Evolutionary conservation across 768 basidiomycete genomes (phyloP).

Genomic region (Xanthoconium purpureum): DNA sequence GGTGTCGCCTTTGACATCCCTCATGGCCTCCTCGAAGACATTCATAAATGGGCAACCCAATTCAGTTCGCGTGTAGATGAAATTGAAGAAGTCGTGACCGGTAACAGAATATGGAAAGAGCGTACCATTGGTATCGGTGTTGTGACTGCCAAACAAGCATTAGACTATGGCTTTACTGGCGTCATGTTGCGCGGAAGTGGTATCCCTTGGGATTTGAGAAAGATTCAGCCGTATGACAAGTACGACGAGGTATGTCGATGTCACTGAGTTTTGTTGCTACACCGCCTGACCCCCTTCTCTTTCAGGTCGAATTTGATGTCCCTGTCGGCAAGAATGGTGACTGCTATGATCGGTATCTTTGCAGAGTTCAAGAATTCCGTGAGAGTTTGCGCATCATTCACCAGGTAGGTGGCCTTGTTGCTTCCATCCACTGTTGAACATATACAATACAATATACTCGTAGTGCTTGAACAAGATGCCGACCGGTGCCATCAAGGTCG

Average conservation of each 20-base stretch:
- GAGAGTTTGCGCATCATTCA: conserved; percentile 87
- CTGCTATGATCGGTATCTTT: conserved; percentile 96
- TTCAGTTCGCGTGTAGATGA: conserved; percentile 90
- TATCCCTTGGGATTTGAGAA: conserved; percentile 91
- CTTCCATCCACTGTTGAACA: not conserved
- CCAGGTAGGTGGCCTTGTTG: conserved; percentile 44
- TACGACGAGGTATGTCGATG: conserved; percentile 74
- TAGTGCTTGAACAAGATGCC: conserved; percentile 98
- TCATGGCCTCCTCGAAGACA: conserved; percentile 97
- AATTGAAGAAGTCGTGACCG: conserved; percentile 96
- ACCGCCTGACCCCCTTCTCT: not conserved
- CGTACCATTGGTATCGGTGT: conserved; percentile 86
- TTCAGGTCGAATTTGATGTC: conserved; percentile 90
- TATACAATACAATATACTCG: not conserved
- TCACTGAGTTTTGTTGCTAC: not conserved
- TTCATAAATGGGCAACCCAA: conserved; percentile 97
- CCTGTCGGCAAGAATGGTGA: conserved; percentile 97
- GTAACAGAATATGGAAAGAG: conserved; percentile 97
- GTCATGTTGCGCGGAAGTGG: conserved; percentile 97
- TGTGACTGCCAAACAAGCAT: conserved; percentile 88
- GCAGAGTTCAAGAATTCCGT: conserved; percentile 97
- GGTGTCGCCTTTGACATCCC: conserved; percentile 98
- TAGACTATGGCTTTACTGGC: conserved; percentile 92
- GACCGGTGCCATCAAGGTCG: conserved; percentile 85
- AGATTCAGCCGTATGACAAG: conserved; percentile 91